Percentiles rank a stretch among this genome's conserved stretches.
Evolutionary conservation across 208 protist genomes (phyloP).

Genomic region (Spongospora subterranea): DNA sequence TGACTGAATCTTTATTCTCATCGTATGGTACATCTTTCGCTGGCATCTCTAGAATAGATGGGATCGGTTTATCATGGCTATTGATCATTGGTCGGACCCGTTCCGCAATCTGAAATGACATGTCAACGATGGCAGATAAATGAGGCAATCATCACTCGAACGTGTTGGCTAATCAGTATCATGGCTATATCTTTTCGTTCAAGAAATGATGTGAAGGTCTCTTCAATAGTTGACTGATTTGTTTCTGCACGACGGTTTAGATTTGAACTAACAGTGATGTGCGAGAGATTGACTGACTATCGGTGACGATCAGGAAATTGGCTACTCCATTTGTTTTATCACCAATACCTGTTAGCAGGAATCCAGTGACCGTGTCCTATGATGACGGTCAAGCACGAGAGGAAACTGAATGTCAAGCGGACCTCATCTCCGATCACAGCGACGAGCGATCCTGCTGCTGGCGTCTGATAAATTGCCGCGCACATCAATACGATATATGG

Average conservation of each 20-base stretch:
- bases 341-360: conserved; percentile 43
- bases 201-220: conserved; percentile 20
- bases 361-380: conserved; percentile 60
- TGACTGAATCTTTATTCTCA: conserved; percentile 56
- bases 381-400: too few species aligned
- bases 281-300: neutral
- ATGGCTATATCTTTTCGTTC: conserved; percentile 45
- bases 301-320: conserved; percentile 50
- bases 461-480: neutral
- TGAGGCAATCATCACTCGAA: neutral
- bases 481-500: conserved; percentile 12
- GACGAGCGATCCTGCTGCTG: neutral
- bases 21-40: conserved; percentile 54
- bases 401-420: too few species aligned
- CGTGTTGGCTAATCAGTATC: conserved; percentile 55
- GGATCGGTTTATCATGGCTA: conserved; percentile 47
- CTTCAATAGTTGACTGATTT: neutral
- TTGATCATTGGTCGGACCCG: conserved; percentile 31
- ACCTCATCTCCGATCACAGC: conserved; percentile 50
- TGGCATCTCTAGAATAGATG: conserved; percentile 52
- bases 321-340: neutral
- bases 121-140: neutral
- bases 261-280: conserved; percentile 5
- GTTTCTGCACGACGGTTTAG: conserved; percentile 40
- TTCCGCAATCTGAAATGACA: conserved; percentile 33